These are phyloP conservation scores for Ramaria sp. DNA, from an alignment of 768 basidiomycete species.

Conservation along the genomic window DNA sequence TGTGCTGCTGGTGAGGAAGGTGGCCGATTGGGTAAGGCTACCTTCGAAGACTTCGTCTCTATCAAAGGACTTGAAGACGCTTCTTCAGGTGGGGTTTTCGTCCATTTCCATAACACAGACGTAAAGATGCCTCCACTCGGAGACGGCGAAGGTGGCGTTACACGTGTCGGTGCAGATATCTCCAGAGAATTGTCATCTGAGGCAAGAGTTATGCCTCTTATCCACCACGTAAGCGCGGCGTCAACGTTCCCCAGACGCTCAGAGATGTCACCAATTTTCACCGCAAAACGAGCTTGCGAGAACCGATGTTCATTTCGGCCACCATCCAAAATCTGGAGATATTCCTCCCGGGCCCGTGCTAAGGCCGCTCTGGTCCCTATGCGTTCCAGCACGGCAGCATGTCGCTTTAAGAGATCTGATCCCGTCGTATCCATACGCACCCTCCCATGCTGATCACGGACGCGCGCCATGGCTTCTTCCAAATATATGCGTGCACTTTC, in stretches of 20 bases:
- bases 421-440: constrained; percentile 40
- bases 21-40: not conserved
- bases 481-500: constrained; percentile 46
- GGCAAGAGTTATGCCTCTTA: constrained; percentile 39
- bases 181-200: not conserved
- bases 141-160: not conserved
- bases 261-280: constrained; percentile 59
- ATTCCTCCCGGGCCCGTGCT: constrained; percentile 43
- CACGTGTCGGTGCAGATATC: not conserved
- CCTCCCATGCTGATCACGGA: constrained; percentile 24
- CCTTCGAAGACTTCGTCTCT: not conserved
- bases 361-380: constrained; percentile 42
- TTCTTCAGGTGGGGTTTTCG: not conserved
- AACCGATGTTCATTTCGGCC: constrained; percentile 31
- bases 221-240: constrained; percentile 62
- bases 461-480: constrained; percentile 28
- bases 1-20: constrained; percentile 28
- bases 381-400: constrained; percentile 48
- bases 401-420: constrained; percentile 40
- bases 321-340: constrained; percentile 25
- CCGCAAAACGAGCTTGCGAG: constrained; percentile 38
- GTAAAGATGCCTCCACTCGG: not conserved
- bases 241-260: constrained; percentile 39
- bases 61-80: not conserved
- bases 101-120: not conserved